Evolutionary conservation across 192 early-diverging fungal genomes (phyloP).

Genomic region (Entophlyctis helioformis): DNA sequence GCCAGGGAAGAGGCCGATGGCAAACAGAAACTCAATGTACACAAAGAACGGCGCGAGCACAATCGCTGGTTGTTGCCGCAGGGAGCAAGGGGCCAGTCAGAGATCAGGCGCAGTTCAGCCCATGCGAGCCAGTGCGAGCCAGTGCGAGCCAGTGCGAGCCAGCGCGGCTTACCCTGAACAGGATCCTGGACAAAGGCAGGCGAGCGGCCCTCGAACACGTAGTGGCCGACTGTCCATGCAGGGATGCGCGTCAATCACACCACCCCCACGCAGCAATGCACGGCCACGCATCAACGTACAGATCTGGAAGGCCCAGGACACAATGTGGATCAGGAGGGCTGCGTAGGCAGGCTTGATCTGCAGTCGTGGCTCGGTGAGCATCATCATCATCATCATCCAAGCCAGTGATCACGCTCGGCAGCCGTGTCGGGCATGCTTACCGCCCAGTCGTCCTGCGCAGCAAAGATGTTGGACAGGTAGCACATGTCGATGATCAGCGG

Average conservation of each 20-base stretch:
- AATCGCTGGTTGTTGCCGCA: constrained; percentile 44
- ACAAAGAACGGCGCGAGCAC: constrained; percentile 94
- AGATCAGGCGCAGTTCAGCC: constrained; percentile 4
- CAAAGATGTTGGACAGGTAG: constrained; percentile 54
- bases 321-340: constrained; percentile 50
- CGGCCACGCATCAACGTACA: too few relatives aligned
- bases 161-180: constrained; percentile 48
- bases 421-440: constrained; percentile 17
- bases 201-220: constrained; percentile 70
- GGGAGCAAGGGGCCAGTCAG: neutral
- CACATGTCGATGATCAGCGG: constrained; percentile 29
- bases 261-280: too few relatives aligned
- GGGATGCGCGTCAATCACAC: too few relatives aligned
- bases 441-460: constrained; percentile 3
- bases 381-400: too few relatives aligned
- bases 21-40: constrained; percentile 74
- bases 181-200: constrained; percentile 82
- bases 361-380: neutral
- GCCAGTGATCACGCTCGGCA: too few relatives aligned
- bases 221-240: constrained; percentile 58
- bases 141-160: too few relatives aligned
- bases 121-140: neutral
- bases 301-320: constrained; percentile 82
- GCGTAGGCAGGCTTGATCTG: constrained; percentile 13
- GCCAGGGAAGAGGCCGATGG: constrained; percentile 63